phyloP scores from a whole-genome alignment of 495 filamentous ascomycete species.

The Aspergillus kassunensis region DNA sequence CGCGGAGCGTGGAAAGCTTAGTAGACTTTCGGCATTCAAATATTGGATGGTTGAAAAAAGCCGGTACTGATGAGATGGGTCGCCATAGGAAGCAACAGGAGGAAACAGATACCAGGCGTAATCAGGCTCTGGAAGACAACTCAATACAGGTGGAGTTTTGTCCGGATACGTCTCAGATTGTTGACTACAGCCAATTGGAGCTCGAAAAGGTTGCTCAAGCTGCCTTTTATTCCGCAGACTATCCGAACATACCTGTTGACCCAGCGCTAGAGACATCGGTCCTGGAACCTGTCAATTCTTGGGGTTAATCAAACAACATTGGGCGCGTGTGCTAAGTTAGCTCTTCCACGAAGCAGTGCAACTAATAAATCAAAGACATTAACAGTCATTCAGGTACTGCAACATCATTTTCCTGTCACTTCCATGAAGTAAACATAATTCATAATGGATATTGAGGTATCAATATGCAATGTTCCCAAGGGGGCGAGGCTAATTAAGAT shows the following conservation, averaged over 20 bases:
- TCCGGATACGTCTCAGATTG: conserved; percentile 18
- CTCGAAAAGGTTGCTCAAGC: conserved; percentile 22
- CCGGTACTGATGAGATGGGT: conserved; percentile 43
- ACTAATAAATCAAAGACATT: no score
- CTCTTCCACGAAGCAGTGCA: background rate
- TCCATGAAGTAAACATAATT: no score
- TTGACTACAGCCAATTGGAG: conserved; percentile 30
- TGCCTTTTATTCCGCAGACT: conserved; percentile 17
- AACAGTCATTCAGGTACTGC: no score
- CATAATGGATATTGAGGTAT: no score
- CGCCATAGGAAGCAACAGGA: conserved; percentile 45
- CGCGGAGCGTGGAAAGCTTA: conserved; percentile 78
- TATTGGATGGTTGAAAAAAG: conserved; percentile 66
- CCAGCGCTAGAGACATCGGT: conserved; percentile 37
- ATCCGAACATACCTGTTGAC: conserved; percentile 47
- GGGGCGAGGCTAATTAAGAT: background rate
- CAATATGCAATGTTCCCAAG: background rate
- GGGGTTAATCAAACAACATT: background rate
- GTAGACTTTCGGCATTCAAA: conserved; percentile 86
- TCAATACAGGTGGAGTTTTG: conserved; percentile 27
- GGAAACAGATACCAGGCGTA: conserved; percentile 47
- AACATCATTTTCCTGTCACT: background rate
- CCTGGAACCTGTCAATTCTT: conserved; percentile 6
- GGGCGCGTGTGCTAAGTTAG: background rate
- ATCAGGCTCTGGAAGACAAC: conserved; percentile 38